These are phyloP conservation scores for Agrocybe pediades DNA, from an alignment of 768 basidiomycete species.

Conservation along the genomic window DNA sequence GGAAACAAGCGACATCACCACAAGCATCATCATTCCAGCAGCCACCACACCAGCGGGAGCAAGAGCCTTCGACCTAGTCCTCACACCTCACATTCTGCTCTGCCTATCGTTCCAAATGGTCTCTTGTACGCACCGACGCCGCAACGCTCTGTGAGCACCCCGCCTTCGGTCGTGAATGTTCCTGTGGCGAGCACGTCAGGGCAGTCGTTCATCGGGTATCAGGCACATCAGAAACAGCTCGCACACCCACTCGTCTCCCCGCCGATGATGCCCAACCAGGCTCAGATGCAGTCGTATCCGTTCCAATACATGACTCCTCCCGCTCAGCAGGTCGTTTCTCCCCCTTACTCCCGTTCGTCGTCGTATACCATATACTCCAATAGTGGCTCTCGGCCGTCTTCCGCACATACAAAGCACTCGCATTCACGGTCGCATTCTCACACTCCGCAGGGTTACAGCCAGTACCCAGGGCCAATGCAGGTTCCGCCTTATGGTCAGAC, in stretches of 20 bases:
- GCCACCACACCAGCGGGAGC: constrained; percentile 9
- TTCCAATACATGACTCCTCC: constrained; percentile 1
- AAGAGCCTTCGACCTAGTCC: constrained; percentile 15
- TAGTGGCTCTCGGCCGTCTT: background rate
- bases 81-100: constrained; percentile 1
- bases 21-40: constrained; percentile 7
- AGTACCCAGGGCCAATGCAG: background rate
- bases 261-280: background rate
- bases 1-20: constrained; percentile 5
- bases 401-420: constrained; percentile 4
- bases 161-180: constrained; percentile 1
- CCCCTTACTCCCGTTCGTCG: background rate
- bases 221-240: constrained; percentile 4
- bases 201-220: constrained; percentile 3
- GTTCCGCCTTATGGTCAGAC: background rate
- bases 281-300: background rate
- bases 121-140: constrained; percentile 8
- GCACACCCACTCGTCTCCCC: constrained; percentile 1
- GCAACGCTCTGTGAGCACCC: constrained; percentile 10
- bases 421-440: background rate
- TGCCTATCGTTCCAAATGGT: constrained; percentile 7
- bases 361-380: background rate
- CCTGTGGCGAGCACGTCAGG: constrained; percentile 2
- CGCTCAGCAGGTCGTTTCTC: background rate
- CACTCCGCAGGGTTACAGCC: background rate